Evolutionary conservation across 495 filamentous ascomycete species (phyloP).

Genomic region (Parathielavia hyrcaniae): DNA sequence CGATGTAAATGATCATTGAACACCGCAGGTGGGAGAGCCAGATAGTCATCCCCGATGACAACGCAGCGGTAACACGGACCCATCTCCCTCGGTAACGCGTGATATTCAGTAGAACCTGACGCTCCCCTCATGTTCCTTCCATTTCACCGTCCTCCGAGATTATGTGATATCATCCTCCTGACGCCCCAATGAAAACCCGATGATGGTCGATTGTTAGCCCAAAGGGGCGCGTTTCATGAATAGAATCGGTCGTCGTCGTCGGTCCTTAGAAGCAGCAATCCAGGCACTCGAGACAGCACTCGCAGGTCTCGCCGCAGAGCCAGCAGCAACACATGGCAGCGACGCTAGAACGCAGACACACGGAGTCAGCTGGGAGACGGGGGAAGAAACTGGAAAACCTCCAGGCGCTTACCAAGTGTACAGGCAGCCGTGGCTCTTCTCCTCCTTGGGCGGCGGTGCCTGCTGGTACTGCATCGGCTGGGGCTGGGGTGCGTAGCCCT

Average conservation of each 20-base stretch:
- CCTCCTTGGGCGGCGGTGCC: slow-evolving; percentile 22
- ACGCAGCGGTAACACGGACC: too few relatives aligned
- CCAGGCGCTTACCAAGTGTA: slow-evolving; percentile 21
- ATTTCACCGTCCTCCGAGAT: too few relatives aligned
- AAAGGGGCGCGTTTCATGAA: not conserved
- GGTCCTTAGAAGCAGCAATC: slow-evolving; percentile 24
- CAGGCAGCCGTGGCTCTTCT: slow-evolving; percentile 28
- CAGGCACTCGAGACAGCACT: slow-evolving; percentile 25
- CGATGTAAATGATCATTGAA: too few relatives aligned
- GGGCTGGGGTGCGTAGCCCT: slow-evolving; percentile 11
- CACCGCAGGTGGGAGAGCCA: too few relatives aligned
- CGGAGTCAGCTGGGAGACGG: not conserved
- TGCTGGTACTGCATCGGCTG: slow-evolving; percentile 21
- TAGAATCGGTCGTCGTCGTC: not conserved
- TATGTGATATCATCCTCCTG: too few relatives aligned
- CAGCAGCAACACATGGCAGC: slow-evolving; percentile 28
- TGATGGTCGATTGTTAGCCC: not conserved
- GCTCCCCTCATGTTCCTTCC: too few relatives aligned
- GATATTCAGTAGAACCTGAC: too few relatives aligned
- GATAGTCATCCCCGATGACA: too few relatives aligned
- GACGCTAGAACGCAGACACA: slow-evolving; percentile 5
- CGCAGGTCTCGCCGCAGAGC: slow-evolving; percentile 27
- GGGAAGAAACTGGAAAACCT: not conserved
- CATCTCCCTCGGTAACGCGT: too few relatives aligned
- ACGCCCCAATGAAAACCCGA: not conserved